These are phyloP conservation scores for Rossbeevera mucosa DNA, from an alignment of 768 basidiomycete genomes.

Conservation along the genomic window DNA sequence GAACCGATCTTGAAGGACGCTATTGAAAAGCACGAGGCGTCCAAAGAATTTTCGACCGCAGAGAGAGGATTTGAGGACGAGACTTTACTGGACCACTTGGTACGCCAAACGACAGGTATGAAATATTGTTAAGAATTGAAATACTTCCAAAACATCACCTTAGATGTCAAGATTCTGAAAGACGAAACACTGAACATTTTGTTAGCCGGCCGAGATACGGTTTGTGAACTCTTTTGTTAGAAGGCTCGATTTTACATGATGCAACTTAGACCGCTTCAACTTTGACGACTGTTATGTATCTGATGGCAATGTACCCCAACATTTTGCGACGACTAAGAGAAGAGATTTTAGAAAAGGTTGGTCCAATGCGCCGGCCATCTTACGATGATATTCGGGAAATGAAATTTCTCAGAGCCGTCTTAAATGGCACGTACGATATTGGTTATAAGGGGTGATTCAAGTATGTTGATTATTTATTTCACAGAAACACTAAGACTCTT, in stretches of 20 bases:
- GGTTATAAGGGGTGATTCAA: too few relatives aligned
- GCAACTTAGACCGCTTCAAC: constrained; percentile 38
- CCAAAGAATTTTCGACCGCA: constrained; percentile 1
- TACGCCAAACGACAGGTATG: constrained; percentile 36
- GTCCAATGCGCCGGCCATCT: constrained; percentile 32
- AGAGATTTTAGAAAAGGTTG: constrained; percentile 40
- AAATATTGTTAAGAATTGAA: background rate
- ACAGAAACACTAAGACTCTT: constrained; percentile 34
- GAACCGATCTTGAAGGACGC: constrained; percentile 38
- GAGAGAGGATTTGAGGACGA: constrained; percentile 26
- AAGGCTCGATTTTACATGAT: background rate
- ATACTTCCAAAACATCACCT: background rate
- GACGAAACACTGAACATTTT: constrained; percentile 43
- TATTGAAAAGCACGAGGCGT: constrained; percentile 21
- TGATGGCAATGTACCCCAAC: constrained; percentile 42
- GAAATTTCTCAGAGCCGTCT: constrained; percentile 42
- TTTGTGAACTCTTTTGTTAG: constrained; percentile 11
- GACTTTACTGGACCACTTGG: constrained; percentile 40
- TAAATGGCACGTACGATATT: constrained; percentile 34
- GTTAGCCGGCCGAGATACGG: constrained; percentile 43
- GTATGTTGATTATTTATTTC: background rate
- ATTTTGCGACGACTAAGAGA: constrained; percentile 37
- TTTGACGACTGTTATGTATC: constrained; percentile 43
- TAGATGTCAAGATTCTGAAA: constrained; percentile 33
- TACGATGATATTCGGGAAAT: constrained; percentile 41